Evolutionary conservation across 352 stramenopile genomes (phyloP), one percentile per base, ranked within the genome.

Genomic region (Pythium insidiosum): DNA sequence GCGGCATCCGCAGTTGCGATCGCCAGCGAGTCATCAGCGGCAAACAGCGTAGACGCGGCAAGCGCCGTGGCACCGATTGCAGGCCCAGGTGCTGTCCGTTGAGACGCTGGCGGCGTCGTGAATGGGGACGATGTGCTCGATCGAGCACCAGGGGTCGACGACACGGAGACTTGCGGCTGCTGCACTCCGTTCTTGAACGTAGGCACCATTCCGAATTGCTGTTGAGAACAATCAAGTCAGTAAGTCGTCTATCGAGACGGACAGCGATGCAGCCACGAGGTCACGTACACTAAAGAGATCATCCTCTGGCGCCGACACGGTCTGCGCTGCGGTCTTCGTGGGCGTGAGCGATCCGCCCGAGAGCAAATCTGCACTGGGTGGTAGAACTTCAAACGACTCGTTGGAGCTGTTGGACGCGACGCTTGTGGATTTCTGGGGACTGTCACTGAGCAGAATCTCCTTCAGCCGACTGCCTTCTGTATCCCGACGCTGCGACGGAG

Each of bases 191-290:
- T 81, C 46, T 84, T 82, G 53, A 91, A 85, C 30, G 61, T 84
- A 19, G 75, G 73, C 20, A 88, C 75, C 73, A 91, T 86, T 5
- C 73, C 75, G 47, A 91, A 91, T 85, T 91, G 73, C 78, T 91
- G 35, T 28, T 13, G 31, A 59, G 19, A 51, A 43, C 21, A 49
- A 19, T 47, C 10, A 51, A 13, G 16, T 56, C 2, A 41, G 16
- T n/a, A n/a, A n/a, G n/a, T n/a, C n/a, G n/a, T n/a, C n/a, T n/a
- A n/a, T n/a, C n/a, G n/a, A n/a, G n/a, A n/a, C n/a, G n/a, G n/a
- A 22, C 37, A 29, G 29, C 36, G 48, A 53, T 38, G n/a, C n/a
- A n/a, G n/a, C n/a, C n/a, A n/a, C n/a, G n/a, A n/a, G n/a, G n/a
- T 28, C 15, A 25, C 73, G 50, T 83, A 91, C 78, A 41, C 74